phyloP scores from a whole-genome alignment of 139 green algal species.

The Eudorina sp. region DNA sequence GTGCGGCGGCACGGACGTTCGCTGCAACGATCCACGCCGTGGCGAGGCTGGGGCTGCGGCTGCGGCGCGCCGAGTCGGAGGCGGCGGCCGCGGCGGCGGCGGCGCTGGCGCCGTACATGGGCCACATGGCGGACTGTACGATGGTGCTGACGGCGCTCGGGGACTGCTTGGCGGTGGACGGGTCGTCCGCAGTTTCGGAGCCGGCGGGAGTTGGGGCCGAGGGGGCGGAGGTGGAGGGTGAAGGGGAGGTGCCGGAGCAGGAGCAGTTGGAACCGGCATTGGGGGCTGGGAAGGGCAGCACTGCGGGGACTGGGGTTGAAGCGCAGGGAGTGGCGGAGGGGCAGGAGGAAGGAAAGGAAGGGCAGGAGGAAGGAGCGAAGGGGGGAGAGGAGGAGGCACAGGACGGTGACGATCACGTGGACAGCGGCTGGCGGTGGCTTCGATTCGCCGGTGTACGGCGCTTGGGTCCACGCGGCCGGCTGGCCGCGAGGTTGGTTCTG shows the following conservation, averaged over 20 bases:
- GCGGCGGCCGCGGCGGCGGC: not conserved
- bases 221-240: not conserved
- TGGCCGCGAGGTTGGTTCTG: not conserved
- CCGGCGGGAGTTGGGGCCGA: too few relatives aligned
- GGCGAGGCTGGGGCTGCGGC: not conserved
- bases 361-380: not conserved
- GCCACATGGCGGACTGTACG: not conserved
- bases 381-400: not conserved
- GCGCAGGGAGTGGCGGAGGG: not conserved
- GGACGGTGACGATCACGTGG: too few relatives aligned
- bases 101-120: slow-evolving; percentile 3
- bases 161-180: not conserved
- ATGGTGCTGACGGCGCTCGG: slow-evolving; percentile 10
- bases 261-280: not conserved
- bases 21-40: slow-evolving; percentile 13
- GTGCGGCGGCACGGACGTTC: not conserved
- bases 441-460: not conserved
- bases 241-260: not conserved
- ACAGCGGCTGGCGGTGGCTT: not conserved
- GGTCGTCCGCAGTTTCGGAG: too few relatives aligned
- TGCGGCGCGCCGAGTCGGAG: not conserved
- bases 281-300: not conserved
- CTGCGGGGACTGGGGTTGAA: not conserved
- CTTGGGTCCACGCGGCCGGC: not conserved
- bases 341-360: not conserved